Conservation (phyloP, 208 protist species). For the Leishmania mexicana region DNA sequence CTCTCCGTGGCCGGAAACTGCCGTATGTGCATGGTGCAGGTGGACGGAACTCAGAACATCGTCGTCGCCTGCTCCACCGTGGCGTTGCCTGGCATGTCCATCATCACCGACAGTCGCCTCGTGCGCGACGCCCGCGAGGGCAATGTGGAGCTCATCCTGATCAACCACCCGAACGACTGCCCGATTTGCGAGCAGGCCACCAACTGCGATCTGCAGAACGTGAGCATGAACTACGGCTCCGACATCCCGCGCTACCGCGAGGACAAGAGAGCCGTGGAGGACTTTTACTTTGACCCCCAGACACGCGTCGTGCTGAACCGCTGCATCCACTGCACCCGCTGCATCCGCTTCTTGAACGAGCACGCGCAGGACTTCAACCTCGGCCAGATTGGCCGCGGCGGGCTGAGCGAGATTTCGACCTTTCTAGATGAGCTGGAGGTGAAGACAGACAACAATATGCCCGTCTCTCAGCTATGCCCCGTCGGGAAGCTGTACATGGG, state of each 20-base stretch:
- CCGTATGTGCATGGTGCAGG: constrained; percentile 98
- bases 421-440: constrained; percentile 92
- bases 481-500: constrained; percentile 81
- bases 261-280: constrained; percentile 93
- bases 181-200: constrained; percentile 98
- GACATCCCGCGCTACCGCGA: constrained; percentile 88
- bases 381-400: constrained; percentile 95
- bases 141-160: constrained; percentile 97
- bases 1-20: constrained; percentile 97
- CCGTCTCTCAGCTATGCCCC: constrained; percentile 88
- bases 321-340: constrained; percentile 98
- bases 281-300: constrained; percentile 96
- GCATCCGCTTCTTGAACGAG: constrained; percentile 95
- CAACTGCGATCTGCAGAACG: constrained; percentile 97
- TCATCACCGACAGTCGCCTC: constrained; percentile 95
- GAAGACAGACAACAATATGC: constrained; percentile 91
- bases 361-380: constrained; percentile 95
- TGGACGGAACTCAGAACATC: constrained; percentile 95
- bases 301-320: constrained; percentile 96
- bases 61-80: constrained; percentile 96
- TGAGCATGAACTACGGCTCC: constrained; percentile 92
- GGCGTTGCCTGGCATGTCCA: constrained; percentile 94
- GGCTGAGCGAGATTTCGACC: constrained; percentile 93
- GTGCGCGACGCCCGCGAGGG: constrained; percentile 96
- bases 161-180: constrained; percentile 97